Percentiles rank a stretch among this genome's conserved stretches.
Evolutionary conservation across 352 stramenopile genomes (phyloP).

Genomic region (Ophiocytium majus): DNA sequence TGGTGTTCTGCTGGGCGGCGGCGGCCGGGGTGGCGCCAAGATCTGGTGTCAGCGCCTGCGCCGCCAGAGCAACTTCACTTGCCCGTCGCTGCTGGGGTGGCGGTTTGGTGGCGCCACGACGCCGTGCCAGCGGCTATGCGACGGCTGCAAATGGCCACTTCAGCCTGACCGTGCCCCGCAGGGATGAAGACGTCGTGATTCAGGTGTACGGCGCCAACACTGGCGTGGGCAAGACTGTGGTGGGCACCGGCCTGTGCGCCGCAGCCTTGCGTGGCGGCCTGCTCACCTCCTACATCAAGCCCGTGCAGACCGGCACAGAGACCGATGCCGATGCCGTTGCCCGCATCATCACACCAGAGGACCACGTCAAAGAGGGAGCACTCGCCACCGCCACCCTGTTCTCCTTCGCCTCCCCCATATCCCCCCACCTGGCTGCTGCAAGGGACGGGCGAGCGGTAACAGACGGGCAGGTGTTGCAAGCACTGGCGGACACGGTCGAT

Average conservation of each 20-base stretch:
- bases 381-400: conserved; percentile 65
- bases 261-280: conserved; percentile 60
- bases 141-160: not conserved
- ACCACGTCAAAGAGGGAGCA: not conserved
- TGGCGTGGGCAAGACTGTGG: conserved; percentile 93
- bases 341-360: conserved; percentile 12
- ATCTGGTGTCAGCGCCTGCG: not conserved
- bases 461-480: conserved; percentile 75
- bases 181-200: conserved; percentile 19
- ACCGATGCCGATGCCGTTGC: conserved; percentile 48
- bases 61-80: not conserved
- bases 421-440: conserved; percentile 82
- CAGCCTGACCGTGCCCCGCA: not conserved
- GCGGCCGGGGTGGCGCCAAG: not conserved
- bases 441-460: conserved; percentile 78
- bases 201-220: conserved; percentile 93
- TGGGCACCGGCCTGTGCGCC: conserved; percentile 84
- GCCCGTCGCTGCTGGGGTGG: no score
- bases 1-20: not conserved
- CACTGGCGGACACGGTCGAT: conserved; percentile 60
- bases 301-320: conserved; percentile 82
- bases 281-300: conserved; percentile 86
- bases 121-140: not conserved
- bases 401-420: conserved; percentile 86
- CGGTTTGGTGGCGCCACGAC: no score